Percentiles rank a stretch among this genome's conserved stretches.
These are phyloP conservation scores for Trametes meyenii DNA, from an alignment of 768 basidiomycete species.

Conservation along the genomic window DNA sequence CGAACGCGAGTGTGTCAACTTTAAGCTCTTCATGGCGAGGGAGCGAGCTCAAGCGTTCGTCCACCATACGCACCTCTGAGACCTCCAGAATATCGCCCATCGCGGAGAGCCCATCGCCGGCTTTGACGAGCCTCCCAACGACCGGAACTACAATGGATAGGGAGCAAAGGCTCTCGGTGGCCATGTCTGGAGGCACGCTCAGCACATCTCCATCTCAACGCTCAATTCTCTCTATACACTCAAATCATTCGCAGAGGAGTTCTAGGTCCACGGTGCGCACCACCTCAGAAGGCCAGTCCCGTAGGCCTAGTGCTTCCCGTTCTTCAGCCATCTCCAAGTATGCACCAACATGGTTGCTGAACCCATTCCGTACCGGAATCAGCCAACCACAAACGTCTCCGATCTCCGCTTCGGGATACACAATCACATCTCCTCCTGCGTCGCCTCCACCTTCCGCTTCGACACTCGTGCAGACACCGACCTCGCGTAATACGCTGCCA, in stretches of 20 bases:
- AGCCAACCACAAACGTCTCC: slow-evolving; percentile 66
- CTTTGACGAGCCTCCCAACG: slow-evolving; percentile 53
- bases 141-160: slow-evolving; percentile 33
- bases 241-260: slow-evolving; percentile 44
- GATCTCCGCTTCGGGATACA: slow-evolving; percentile 46
- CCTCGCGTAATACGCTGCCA: slow-evolving; percentile 41
- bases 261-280: slow-evolving; percentile 42
- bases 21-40: slow-evolving; percentile 36
- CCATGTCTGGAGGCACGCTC: slow-evolving; percentile 34
- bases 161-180: slow-evolving; percentile 25
- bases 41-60: slow-evolving; percentile 39
- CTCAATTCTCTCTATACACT: slow-evolving; percentile 61
- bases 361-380: slow-evolving; percentile 65
- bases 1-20: slow-evolving; percentile 42
- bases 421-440: slow-evolving; percentile 7
- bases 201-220: slow-evolving; percentile 69
- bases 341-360: slow-evolving; percentile 79
- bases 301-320: slow-evolving; percentile 38
- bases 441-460: slow-evolving; percentile 26
- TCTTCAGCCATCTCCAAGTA: slow-evolving; percentile 57
- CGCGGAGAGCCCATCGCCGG: slow-evolving; percentile 67
- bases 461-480: slow-evolving; percentile 15
- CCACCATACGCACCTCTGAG: slow-evolving; percentile 47
- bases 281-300: slow-evolving; percentile 15
- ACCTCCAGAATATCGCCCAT: slow-evolving; percentile 59